A percentile compares a stretch with the other conserved stretches of the same genome.
phyloP scores from a whole-genome alignment of 345 rosid species.

The Aquilaria yunnanensis region DNA sequence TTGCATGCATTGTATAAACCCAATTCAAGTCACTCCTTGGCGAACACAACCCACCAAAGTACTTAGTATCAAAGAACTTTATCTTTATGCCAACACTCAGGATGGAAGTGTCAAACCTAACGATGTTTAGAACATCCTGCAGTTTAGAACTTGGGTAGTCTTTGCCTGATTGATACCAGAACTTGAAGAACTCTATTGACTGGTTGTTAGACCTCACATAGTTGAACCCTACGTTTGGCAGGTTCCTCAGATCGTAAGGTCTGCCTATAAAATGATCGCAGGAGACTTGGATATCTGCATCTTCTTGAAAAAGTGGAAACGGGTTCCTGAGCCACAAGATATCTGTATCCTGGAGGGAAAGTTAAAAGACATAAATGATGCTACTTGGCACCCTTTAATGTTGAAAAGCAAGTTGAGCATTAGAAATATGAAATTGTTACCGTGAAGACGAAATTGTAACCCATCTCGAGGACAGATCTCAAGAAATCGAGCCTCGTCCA shows the following conservation, averaged over 20 bases:
- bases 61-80: slow-evolving; percentile 56
- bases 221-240: slow-evolving; percentile 71
- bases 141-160: slow-evolving; percentile 44
- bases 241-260: slow-evolving; percentile 30
- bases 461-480: slow-evolving; percentile 70
- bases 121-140: slow-evolving; percentile 71
- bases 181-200: slow-evolving; percentile 54
- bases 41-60: slow-evolving; percentile 71
- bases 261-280: slow-evolving; percentile 52
- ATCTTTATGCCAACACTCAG: slow-evolving; percentile 32
- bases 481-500: slow-evolving; percentile 86
- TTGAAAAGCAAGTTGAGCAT: neutral
- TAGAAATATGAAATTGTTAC: slow-evolving; percentile 26
- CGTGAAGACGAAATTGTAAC: slow-evolving; percentile 83
- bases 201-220: slow-evolving; percentile 48
- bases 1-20: slow-evolving; percentile 82
- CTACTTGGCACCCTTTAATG: too few relatives aligned
- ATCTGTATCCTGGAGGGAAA: slow-evolving; percentile 59
- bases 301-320: slow-evolving; percentile 44
- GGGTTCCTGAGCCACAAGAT: slow-evolving; percentile 78
- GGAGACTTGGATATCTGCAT: slow-evolving; percentile 77
- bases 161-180: slow-evolving; percentile 52
- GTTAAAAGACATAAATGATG: slow-evolving; percentile 7
- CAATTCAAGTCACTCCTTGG: slow-evolving; percentile 41
- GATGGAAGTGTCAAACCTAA: slow-evolving; percentile 35